Base-by-base conservation (phyloP, 257 asterid species). In the Ballota nigra region DNA sequence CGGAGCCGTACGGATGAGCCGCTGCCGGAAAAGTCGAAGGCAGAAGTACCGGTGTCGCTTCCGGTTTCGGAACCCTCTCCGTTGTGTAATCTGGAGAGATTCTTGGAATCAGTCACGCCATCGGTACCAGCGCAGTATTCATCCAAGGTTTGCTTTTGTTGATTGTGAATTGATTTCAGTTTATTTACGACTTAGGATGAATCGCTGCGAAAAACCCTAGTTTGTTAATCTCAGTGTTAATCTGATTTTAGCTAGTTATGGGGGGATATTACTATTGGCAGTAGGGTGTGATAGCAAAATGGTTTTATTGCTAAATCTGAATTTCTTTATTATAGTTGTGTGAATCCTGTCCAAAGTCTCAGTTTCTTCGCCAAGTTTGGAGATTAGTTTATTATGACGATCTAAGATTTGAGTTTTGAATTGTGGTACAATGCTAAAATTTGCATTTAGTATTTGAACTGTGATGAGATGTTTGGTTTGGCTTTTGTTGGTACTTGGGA, bases 61-160 rank as follows among this genome's bases (percentile, higher is more conserved):
- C 74, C 70, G 75, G 36, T 55, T 31, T 36, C 72, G 26, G 87
- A 76, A 58, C 77, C 79, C 10, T 66, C 85, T 56, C 78, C 81
- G 53, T 65, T 73, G 80, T 88, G 93, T 77, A 94, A 94, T 82
- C 83, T 94, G 38, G 87, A 88, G 77, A 81, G 89, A 77, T 89
- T 94, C 73, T 68, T 94, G 88, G 82, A 82, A 69, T 86, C 97
- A 6, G 86, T 94, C 53, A 83, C 89, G 61, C 99, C 99, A 66
- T 85, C 91, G 29, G 89, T 86, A 18, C 85, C 89, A 6, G 89
- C 88, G 63, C 99, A 89, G 77, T 75, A 80, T 77, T 85, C 82
- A 65, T 83, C 97, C 18, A 87, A 94, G 99, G 99, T 91, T 51
- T 60, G 8, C 15, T 60, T 33, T 31, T 29, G 19, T 40, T n/a